Conservation (phyloP, 345 rosid genomes). For the Passiflora organensis region DNA sequence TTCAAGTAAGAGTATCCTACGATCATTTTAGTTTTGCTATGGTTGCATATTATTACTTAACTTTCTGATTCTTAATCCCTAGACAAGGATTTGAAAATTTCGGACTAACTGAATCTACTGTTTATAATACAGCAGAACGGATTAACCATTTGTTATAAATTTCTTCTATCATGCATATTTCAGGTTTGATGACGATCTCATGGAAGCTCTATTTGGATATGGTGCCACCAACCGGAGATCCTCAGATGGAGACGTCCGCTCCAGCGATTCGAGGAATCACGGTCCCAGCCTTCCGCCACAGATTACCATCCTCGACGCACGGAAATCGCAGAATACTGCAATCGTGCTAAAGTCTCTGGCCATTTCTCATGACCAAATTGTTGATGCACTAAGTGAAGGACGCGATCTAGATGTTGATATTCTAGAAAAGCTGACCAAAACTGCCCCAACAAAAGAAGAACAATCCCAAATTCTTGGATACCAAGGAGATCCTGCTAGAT, state of each 20-base stretch:
- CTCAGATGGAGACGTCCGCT: slow-evolving; percentile 14
- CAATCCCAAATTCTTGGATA: slow-evolving; percentile 49
- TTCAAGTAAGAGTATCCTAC: slow-evolving; percentile 53
- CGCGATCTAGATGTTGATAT: slow-evolving; percentile 48
- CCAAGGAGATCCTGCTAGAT: slow-evolving; percentile 46
- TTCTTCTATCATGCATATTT: slow-evolving; percentile 3
- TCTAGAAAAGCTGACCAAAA: slow-evolving; percentile 66
- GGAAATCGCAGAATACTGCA: slow-evolving; percentile 76
- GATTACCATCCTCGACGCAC: slow-evolving; percentile 55
- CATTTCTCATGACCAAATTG: slow-evolving; percentile 48
- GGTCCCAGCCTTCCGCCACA: slow-evolving; percentile 32
- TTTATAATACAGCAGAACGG: no score
- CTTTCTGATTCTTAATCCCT: no score
- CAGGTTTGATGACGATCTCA: slow-evolving; percentile 78
- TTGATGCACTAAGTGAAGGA: slow-evolving; percentile 49
- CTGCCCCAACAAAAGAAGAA: slow-evolving; percentile 67
- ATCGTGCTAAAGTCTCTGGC: slow-evolving; percentile 67
- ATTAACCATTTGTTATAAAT: no score
- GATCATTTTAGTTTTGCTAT: neutral
- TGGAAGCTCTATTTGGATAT: slow-evolving; percentile 90
- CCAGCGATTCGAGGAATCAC: slow-evolving; percentile 20
- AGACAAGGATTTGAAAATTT: no score
- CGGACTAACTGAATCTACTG: no score
- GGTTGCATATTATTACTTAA: neutral
- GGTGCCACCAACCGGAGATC: slow-evolving; percentile 51